Base-by-base conservation (phyloP, 2,329 filamentous ascomycete genomes). In the Hypoxylon sp. region DNA sequence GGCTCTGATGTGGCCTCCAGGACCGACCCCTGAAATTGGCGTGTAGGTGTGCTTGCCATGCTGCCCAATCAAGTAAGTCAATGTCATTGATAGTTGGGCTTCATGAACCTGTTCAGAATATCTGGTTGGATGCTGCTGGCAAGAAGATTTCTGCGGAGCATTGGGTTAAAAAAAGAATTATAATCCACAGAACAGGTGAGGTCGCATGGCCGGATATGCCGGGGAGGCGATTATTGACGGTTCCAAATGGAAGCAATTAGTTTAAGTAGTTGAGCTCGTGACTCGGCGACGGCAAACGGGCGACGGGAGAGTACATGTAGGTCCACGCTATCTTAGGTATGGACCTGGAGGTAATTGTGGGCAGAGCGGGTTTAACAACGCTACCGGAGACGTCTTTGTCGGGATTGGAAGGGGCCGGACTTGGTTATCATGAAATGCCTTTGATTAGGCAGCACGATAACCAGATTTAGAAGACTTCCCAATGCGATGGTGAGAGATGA, bases 1-100 rank as follows among this genome's bases (percentile, higher is more conserved):
- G 68, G 64, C n/a, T 69, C 67, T 55, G 22, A 22, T 48, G 45
- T 58, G 45, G 54, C 62, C 45, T 40, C 55, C 14, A 62, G 55
- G 57, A 65, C 64, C 56, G 64, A 44, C 46, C 50, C 65, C 51
- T 22, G 62, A 26, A 58, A 22, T 30, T 61, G 61, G 42, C 18
- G 64, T 50, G 38, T 52, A 42, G 50, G 32, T 57, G 54, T 65
- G 42, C 6, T 65, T 53, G 68, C 57, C 72, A 75, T 73, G 20
- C 11, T 64, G 61, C 12, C 67, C 57, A 68, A 68, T 67, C 30
- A 56, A 58, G 33, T 58, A 52, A 61, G 45, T 53, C 59, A 44
- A 55, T 65, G 50, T 68, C 62, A 68, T 61, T 54, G 48, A 59
- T 48, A 9, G 26, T 59, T 52, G 30, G 53, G 50, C 57, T 68